These are phyloP conservation scores for Rhodofomes roseus DNA, from an alignment of 1,284 basidiomycete species.

Conservation along the genomic window DNA sequence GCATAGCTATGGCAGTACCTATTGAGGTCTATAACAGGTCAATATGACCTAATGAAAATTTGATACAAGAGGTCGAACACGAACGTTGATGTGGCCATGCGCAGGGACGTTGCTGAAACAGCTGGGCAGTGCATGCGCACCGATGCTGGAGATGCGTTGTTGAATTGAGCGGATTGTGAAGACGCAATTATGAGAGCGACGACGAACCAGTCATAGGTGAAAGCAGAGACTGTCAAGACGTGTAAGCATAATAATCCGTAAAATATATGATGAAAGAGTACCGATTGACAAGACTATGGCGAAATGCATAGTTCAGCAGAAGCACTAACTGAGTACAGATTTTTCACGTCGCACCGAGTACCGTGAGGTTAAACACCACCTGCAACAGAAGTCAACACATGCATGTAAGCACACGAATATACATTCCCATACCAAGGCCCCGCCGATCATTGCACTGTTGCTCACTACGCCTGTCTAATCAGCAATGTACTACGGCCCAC, in stretches of 20 bases:
- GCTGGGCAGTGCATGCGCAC: background rate
- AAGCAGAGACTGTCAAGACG: background rate
- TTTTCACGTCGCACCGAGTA: background rate
- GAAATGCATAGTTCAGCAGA: no score
- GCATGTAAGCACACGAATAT: background rate
- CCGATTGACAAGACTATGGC: background rate
- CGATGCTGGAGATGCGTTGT: background rate
- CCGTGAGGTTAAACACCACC: background rate
- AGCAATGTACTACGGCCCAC: background rate
- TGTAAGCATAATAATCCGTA: background rate
- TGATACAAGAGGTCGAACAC: background rate
- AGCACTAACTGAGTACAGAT: no score
- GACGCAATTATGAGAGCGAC: background rate
- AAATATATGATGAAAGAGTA: background rate
- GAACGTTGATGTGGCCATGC: background rate
- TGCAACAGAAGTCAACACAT: background rate
- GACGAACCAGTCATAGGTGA: background rate
- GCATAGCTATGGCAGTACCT: background rate
- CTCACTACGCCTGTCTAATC: background rate
- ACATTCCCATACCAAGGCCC: background rate
- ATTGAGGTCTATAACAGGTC: background rate
- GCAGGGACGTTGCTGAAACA: background rate
- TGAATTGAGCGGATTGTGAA: no score
- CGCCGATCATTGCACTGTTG: background rate
- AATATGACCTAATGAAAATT: background rate